phyloP scores from a whole-genome alignment of 2,329 filamentous ascomycete genomes.

The Cladosporium velox region DNA sequence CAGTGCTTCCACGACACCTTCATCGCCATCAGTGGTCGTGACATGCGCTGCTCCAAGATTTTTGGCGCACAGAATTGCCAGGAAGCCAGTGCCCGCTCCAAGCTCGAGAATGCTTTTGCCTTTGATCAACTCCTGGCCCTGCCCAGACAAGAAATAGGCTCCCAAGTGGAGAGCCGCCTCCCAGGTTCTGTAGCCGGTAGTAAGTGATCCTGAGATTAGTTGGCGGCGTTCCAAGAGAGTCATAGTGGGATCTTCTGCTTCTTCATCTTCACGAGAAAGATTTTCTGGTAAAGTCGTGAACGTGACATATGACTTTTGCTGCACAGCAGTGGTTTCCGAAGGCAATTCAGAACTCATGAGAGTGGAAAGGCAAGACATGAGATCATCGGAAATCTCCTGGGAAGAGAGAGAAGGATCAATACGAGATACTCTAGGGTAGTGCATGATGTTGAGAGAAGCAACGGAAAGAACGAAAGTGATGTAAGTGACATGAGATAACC shows the following conservation, averaged over 20 bases:
- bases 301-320: constrained; percentile 74
- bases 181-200: constrained; percentile 78
- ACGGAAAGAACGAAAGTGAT: constrained; percentile 21
- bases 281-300: constrained; percentile 53
- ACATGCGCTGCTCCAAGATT: constrained; percentile 61
- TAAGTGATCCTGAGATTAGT: constrained; percentile 69
- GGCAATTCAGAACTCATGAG: constrained; percentile 66
- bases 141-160: constrained; percentile 60
- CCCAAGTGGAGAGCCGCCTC: constrained; percentile 76
- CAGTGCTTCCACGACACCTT: constrained; percentile 68
- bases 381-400: constrained; percentile 80
- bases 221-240: constrained; percentile 69
- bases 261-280: constrained; percentile 20
- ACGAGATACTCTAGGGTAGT: constrained; percentile 7
- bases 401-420: constrained; percentile 15
- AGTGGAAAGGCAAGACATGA: constrained; percentile 68
- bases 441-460: constrained; percentile 28
- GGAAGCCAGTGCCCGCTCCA: constrained; percentile 74
- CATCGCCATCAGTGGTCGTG: constrained; percentile 72
- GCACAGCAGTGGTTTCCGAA: constrained; percentile 65
- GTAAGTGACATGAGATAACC: constrained; percentile 41
- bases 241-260: constrained; percentile 42
- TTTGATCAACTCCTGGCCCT: constrained; percentile 51
- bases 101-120: constrained; percentile 68
- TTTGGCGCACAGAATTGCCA: constrained; percentile 73